Conservation (phyloP, 805 yeast species). For the Metschnikowia rubicola region DNA sequence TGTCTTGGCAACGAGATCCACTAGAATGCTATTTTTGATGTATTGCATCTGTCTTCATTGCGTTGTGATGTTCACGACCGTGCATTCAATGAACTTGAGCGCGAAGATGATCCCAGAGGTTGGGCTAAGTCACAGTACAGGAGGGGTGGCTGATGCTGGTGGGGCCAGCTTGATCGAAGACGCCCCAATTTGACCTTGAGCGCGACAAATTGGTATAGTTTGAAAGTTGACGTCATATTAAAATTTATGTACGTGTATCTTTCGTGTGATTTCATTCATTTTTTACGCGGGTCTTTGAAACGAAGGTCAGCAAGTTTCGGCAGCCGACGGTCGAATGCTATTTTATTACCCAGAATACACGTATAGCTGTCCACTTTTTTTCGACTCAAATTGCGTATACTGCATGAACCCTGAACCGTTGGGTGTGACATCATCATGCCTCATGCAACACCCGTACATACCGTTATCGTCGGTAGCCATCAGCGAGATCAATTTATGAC, state of each 20-base stretch:
- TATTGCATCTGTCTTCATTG: constrained; percentile 77
- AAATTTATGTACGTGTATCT: background rate
- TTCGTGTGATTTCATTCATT: background rate
- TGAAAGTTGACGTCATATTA: background rate
- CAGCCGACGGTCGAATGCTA: background rate
- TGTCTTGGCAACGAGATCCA: constrained; percentile 67
- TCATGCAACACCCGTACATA: too few species aligned
- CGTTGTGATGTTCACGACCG: constrained; percentile 61
- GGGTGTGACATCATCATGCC: too few species aligned
- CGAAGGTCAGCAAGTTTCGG: too few species aligned
- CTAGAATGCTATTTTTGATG: constrained; percentile 66
- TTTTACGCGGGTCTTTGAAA: too few species aligned
- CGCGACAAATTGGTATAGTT: background rate
- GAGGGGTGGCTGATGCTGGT: constrained; percentile 29
- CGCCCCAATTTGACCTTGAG: constrained; percentile 1
- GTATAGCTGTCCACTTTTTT: too few species aligned
- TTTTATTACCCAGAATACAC: too few species aligned
- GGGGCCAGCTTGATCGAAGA: constrained; percentile 4
- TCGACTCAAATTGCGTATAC: background rate
- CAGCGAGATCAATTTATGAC: too few species aligned
- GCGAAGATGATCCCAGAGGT: constrained; percentile 46
- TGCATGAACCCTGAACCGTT: background rate
- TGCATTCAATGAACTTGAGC: constrained; percentile 50
- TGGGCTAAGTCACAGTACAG: constrained; percentile 39
- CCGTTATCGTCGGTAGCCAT: too few species aligned